Evolutionary conservation across 23 red algal species (phyloP), one percentile per base, ranked within the genome.

Genomic region (Agarophyton chilense): DNA sequence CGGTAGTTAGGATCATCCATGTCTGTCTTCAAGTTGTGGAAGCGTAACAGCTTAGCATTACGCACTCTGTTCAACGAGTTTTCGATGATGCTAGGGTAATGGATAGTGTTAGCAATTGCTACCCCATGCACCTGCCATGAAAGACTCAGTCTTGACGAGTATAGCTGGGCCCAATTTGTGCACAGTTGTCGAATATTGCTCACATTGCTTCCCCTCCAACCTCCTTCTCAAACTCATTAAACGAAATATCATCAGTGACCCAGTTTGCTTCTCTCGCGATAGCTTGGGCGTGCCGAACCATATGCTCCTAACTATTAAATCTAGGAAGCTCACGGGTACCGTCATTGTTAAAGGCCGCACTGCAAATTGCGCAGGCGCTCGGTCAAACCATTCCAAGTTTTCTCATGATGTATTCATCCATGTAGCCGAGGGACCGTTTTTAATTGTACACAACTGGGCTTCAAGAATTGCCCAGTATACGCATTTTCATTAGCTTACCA

Each of bases 31-130:
- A 85, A 94, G 10, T 90, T 92, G 13, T 74, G 49, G 84, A 94
- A 98, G n/a, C 95, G 91, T 26, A 98, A 78, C 24, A 98, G 90
- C 42, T 98, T 98, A 3, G 87, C 79, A 33, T 94, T 70, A 32
- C 90, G 83, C 34, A 45, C 68, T 25, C 87, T 72, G 76, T 98
- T 92, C 4, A 78, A 24, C 6, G 28, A 13, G 70, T 98, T 91
- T 58, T 98, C 95, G 42, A 98, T 74, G 28, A 94, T 73, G 47
- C 95, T 91, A 2, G 94, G 57, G n/a, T n/a, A n/a, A n/a, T n/a
- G n/a, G n/a, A n/a, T n/a, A n/a, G n/a, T n/a, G n/a, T n/a, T n/a
- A n/a, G n/a, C n/a, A n/a, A n/a, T n/a, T n/a, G n/a, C n/a, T n/a
- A n/a, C n/a, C n/a, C n/a, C n/a, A n/a, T n/a, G n/a, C n/a, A n/a